Evolutionary conservation across 1,139 yeast species (phyloP).

Genomic region (Pichia sp.): DNA sequence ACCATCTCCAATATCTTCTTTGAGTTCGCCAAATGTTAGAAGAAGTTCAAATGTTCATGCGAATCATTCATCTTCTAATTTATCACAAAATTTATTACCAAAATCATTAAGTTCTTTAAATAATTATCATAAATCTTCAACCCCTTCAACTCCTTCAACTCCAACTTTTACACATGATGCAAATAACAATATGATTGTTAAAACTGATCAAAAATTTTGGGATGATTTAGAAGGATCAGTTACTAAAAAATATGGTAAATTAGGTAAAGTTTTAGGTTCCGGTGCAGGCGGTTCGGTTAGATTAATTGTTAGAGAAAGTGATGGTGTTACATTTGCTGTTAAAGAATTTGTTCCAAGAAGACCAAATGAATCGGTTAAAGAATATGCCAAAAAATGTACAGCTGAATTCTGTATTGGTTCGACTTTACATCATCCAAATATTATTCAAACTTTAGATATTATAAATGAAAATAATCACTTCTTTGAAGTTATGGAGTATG

Average conservation of each 20-base stretch:
- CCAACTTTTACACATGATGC: constrained; percentile 34
- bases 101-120: neutral
- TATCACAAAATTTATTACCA: neutral
- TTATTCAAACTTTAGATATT: constrained; percentile 85
- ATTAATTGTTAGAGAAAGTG: constrained; percentile 61
- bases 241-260: constrained; percentile 70
- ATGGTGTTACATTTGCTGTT: constrained; percentile 77
- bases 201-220: constrained; percentile 31
- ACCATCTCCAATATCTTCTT: neutral
- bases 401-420: constrained; percentile 95
- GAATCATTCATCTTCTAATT: neutral
- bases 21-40: neutral
- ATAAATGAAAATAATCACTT: constrained; percentile 84
- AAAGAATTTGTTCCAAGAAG: constrained; percentile 82
- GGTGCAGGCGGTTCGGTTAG: constrained; percentile 96
- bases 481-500: constrained; percentile 90
- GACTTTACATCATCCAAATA: constrained; percentile 83
- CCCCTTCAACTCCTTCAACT: constrained; percentile 16
- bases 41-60: neutral
- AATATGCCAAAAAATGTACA: constrained; percentile 87
- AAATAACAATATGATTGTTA: constrained; percentile 32
- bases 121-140: neutral
- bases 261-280: constrained; percentile 85
- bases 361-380: constrained; percentile 71
- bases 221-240: constrained; percentile 43